These are phyloP conservation scores for Schoenoplectus tabernaemontani DNA, from an alignment of 202 grass and related monocot species.

Conservation along the genomic window DNA sequence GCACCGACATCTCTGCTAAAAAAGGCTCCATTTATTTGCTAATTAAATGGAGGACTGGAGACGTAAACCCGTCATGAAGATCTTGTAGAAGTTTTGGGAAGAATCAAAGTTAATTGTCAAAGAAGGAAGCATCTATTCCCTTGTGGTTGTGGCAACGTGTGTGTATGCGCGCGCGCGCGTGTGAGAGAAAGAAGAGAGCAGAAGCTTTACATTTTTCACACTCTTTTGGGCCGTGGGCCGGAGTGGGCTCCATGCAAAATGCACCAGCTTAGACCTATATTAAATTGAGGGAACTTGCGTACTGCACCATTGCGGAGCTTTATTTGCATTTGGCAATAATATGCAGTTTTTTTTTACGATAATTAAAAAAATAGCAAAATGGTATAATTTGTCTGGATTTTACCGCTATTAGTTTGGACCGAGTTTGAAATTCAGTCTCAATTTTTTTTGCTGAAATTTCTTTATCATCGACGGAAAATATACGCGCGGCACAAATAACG, in stretches of 20 bases:
- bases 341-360: no score
- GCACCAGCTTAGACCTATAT: conserved; percentile 19
- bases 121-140: conserved; percentile 81
- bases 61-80: no score
- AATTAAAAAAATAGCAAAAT: no score
- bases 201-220: conserved; percentile 34
- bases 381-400: no score
- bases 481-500: no score
- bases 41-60: no score
- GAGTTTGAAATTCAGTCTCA: no score
- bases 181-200: conserved; percentile 2
- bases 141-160: conserved; percentile 23
- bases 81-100: conserved; percentile 50
- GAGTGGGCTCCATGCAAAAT: conserved; percentile 22
- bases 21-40: no score
- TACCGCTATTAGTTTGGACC: no score
- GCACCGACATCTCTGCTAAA: no score
- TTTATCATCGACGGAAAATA: no score
- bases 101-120: conserved; percentile 61
- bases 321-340: not conserved
- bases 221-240: conserved; percentile 24
- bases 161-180: not conserved
- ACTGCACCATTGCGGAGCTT: not conserved
- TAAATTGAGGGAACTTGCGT: not conserved
- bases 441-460: no score